These are phyloP conservation scores for Paramecium biaurelia DNA, from an alignment of 73 alveolate species.

Conservation along the genomic window DNA sequence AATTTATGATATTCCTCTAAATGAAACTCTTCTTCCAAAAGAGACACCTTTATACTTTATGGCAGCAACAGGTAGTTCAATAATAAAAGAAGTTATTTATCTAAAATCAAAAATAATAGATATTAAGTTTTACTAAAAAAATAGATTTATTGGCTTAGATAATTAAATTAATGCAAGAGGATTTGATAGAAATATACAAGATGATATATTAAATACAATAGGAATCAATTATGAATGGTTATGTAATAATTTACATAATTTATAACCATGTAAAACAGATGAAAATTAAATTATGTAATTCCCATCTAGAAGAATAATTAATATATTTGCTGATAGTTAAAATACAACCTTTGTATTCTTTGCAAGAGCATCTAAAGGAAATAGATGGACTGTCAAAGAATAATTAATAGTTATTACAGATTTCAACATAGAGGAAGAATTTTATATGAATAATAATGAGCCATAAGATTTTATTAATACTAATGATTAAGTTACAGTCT, in stretches of 20 bases:
- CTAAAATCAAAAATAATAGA: background rate
- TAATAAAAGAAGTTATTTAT: background rate
- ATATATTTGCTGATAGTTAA: background rate
- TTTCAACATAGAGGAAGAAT: background rate
- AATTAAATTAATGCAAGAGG: background rate
- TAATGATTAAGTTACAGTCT: background rate
- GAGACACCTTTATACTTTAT: background rate
- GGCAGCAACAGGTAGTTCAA: background rate
- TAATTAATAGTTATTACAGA: background rate
- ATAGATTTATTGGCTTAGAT: background rate
- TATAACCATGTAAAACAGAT: background rate
- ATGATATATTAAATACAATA: background rate
- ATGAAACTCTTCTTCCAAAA: background rate
- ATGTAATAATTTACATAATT: background rate
- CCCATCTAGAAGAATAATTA: background rate
- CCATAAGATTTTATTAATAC: background rate
- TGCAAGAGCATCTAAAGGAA: background rate
- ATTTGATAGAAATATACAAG: background rate
- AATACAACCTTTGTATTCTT: background rate
- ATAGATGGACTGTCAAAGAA: conserved; percentile 8
- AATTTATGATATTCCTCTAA: background rate
- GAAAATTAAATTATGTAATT: background rate
- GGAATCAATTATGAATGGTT: background rate
- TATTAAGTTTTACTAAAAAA: background rate
- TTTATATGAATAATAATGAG: background rate